Evolutionary conservation across 345 rosid genomes (phyloP).

Genomic region (Eucalyptus lansdowneana): DNA sequence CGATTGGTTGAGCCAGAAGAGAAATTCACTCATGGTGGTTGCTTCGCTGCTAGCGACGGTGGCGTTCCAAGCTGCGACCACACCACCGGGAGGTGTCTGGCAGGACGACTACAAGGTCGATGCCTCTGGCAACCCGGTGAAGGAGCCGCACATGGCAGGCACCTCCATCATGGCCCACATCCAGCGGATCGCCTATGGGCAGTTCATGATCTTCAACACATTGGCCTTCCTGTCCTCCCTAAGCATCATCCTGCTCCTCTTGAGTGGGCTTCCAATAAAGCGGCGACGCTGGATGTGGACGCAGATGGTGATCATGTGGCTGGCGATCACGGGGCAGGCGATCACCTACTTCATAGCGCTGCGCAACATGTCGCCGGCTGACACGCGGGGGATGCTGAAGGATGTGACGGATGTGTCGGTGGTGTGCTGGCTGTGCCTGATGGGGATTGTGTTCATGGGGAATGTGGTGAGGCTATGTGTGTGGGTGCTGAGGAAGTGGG

Average conservation of each 20-base stretch:
- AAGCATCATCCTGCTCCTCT: constrained; percentile 5
- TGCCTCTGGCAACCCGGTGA: background rate
- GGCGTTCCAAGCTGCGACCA: constrained; percentile 16
- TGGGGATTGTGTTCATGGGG: background rate
- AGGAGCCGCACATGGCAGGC: constrained; percentile 1
- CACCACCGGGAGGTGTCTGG: constrained; percentile 14
- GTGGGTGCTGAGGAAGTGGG: background rate
- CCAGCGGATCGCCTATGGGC: background rate
- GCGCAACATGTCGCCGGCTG: background rate
- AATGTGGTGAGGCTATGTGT: background rate
- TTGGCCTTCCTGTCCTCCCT: constrained; percentile 11
- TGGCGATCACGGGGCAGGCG: background rate
- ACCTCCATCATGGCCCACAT: constrained; percentile 9
- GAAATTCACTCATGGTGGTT: constrained; percentile 12
- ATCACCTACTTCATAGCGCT: background rate
- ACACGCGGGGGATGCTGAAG: background rate
- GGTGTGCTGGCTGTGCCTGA: background rate
- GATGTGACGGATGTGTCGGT: background rate
- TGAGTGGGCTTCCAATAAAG: constrained; percentile 6
- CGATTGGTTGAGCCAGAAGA: constrained; percentile 5
- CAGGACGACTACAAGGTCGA: background rate
- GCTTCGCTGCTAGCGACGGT: constrained; percentile 14
- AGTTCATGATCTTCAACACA: constrained; percentile 3
- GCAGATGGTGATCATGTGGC: constrained; percentile 2
- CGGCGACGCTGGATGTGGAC: background rate